A percentile compares a stretch with the other conserved stretches of the same genome.
Evolutionary conservation across 2,329 filamentous ascomycete species (phyloP).

Genomic region (Lasiodiplodia hormozganensis): DNA sequence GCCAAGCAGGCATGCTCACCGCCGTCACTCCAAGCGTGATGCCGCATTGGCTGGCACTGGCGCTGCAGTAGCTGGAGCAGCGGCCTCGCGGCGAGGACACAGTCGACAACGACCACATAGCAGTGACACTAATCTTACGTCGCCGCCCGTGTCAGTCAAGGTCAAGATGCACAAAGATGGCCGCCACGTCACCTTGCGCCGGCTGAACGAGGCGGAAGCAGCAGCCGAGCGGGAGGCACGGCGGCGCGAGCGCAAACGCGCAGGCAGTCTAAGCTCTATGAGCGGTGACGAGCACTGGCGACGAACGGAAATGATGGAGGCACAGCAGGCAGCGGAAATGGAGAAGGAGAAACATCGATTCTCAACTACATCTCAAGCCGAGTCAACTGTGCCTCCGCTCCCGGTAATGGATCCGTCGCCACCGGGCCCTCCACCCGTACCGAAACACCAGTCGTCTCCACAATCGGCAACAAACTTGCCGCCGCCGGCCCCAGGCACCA

Average conservation of each 20-base stretch:
- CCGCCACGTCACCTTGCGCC: slow-evolving; percentile 66
- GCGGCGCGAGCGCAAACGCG: slow-evolving; percentile 52
- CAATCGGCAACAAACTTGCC: slow-evolving; percentile 15
- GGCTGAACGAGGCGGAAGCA: slow-evolving; percentile 68
- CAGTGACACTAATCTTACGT: slow-evolving; percentile 55
- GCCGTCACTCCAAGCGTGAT: slow-evolving; percentile 39
- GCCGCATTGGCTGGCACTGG: slow-evolving; percentile 24
- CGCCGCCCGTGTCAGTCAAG: slow-evolving; percentile 69
- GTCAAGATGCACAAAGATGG: slow-evolving; percentile 71
- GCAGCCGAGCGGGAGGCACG: slow-evolving; percentile 64
- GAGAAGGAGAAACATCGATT: slow-evolving; percentile 32
- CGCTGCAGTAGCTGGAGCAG: slow-evolving; percentile 34
- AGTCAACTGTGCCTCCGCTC: slow-evolving; percentile 31
- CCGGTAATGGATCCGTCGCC: slow-evolving; percentile 29
- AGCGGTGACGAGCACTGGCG: slow-evolving; percentile 49
- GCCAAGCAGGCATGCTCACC: slow-evolving; percentile 44
- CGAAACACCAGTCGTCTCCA: slow-evolving; percentile 26
- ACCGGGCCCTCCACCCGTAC: slow-evolving; percentile 37
- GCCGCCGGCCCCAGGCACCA: slow-evolving; percentile 2
- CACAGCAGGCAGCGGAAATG: slow-evolving; percentile 27
- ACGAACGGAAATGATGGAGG: slow-evolving; percentile 46
- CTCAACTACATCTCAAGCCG: slow-evolving; percentile 35
- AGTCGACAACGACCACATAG: slow-evolving; percentile 41
- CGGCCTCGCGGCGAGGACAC: slow-evolving; percentile 39
- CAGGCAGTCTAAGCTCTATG: slow-evolving; percentile 50